phyloP scores from a whole-genome alignment of 148 eudicot species.

The Silene latifolia region DNA sequence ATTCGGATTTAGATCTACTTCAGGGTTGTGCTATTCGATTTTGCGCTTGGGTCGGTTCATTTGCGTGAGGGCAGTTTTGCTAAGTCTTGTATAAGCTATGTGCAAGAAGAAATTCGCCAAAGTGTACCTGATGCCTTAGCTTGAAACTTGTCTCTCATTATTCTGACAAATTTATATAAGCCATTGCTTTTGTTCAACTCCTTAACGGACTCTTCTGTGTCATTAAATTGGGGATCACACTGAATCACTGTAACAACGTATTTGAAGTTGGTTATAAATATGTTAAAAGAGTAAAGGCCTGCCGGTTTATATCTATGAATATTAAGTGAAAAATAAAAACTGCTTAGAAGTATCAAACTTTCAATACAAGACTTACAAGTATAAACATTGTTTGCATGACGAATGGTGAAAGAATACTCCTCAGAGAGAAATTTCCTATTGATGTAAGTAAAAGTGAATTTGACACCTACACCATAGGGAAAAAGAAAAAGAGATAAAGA shows the following conservation, averaged over 20 bases:
- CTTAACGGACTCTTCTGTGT: slow-evolving; percentile 39
- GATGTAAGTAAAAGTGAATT: slow-evolving; percentile 67
- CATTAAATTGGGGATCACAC: slow-evolving; percentile 58
- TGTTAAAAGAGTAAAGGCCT: neutral
- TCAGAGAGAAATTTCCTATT: slow-evolving; percentile 47
- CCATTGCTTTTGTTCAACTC: slow-evolving; percentile 65
- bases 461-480: slow-evolving; percentile 55
- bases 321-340: neutral
- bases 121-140: slow-evolving; percentile 55
- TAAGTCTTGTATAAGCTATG: neutral
- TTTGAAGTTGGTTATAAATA: slow-evolving; percentile 1
- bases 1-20: too few species aligned
- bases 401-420: slow-evolving; percentile 72
- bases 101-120: neutral
- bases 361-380: slow-evolving; percentile 49
- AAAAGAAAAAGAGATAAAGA: neutral
- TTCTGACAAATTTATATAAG: slow-evolving; percentile 68
- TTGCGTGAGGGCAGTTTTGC: neutral
- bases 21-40: too few species aligned
- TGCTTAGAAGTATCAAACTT: neutral
- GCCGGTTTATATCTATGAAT: neutral
- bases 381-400: slow-evolving; percentile 61
- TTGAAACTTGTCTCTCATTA: slow-evolving; percentile 79
- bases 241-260: slow-evolving; percentile 57
- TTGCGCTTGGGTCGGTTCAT: neutral